A percentile compares a stretch with the other conserved stretches of the same genome.
phyloP scores from a whole-genome alignment of 2,329 filamentous ascomycete genomes.

The Thielaviopsis populi region DNA sequence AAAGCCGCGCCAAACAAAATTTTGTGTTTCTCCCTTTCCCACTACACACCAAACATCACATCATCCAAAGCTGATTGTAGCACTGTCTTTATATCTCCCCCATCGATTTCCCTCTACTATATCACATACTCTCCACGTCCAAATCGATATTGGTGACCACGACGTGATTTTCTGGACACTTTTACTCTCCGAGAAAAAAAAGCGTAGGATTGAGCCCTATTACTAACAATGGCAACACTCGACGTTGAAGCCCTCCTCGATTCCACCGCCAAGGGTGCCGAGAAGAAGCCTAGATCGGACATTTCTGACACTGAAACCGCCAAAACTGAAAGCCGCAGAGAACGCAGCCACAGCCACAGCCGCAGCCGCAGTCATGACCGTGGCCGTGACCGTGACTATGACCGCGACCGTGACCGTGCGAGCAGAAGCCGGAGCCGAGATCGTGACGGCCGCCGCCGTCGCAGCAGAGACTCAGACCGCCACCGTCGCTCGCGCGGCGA shows the following conservation, averaged over 20 bases:
- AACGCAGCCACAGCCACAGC: constrained; percentile 29
- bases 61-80: background rate
- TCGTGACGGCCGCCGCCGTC: constrained; percentile 46
- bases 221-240: constrained; percentile 30
- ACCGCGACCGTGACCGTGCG: constrained; percentile 42
- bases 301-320: constrained; percentile 42
- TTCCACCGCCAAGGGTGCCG: constrained; percentile 53
- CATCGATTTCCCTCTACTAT: background rate
- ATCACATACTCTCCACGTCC: background rate
- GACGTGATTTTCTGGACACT: background rate
- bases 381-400: constrained; percentile 40
- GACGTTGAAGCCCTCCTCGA: constrained; percentile 88
- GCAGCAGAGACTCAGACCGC: constrained; percentile 67
- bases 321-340: constrained; percentile 36
- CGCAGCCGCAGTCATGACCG: constrained; percentile 23
- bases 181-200: background rate
- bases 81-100: background rate
- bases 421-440: constrained; percentile 40
- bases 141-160: background rate
- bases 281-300: constrained; percentile 29
- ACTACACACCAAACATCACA: background rate
- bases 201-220: background rate
- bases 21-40: background rate
- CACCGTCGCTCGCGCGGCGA: constrained; percentile 44
- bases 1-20: constrained; percentile 2